Conservation (phyloP, 2,329 filamentous ascomycete genomes). For the Colletotrichum viniferum region DNA sequence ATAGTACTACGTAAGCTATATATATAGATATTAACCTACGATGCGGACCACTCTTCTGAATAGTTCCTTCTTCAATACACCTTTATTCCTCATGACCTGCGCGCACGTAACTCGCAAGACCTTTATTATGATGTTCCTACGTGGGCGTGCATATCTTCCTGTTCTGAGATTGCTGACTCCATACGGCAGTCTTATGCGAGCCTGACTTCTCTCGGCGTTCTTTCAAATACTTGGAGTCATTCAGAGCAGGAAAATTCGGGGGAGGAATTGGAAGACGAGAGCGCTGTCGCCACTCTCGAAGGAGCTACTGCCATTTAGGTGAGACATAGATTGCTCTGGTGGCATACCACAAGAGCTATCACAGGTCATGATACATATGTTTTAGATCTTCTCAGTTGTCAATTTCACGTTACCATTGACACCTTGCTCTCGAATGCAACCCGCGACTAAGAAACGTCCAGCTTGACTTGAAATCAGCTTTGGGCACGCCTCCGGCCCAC, state of each 20-base stretch:
- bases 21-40: neutral
- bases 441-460: too few species aligned
- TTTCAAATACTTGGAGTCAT: neutral
- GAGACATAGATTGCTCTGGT: neutral
- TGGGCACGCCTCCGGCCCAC: neutral
- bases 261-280: neutral
- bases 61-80: neutral
- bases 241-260: neutral
- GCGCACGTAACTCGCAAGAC: too few species aligned
- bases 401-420: neutral
- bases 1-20: neutral
- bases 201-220: neutral
- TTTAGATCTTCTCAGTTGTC: neutral
- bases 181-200: neutral
- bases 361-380: neutral
- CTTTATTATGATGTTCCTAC: neutral
- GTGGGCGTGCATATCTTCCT: neutral
- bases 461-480: neutral
- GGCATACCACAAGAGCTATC: neutral
- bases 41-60: neutral
- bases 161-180: neutral
- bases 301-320: neutral
- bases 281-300: neutral
- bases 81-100: neutral
- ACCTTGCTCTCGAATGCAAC: too few species aligned